Conservation (phyloP, 73 alveolate genomes). For the Durusdinium trenchii region DNA sequence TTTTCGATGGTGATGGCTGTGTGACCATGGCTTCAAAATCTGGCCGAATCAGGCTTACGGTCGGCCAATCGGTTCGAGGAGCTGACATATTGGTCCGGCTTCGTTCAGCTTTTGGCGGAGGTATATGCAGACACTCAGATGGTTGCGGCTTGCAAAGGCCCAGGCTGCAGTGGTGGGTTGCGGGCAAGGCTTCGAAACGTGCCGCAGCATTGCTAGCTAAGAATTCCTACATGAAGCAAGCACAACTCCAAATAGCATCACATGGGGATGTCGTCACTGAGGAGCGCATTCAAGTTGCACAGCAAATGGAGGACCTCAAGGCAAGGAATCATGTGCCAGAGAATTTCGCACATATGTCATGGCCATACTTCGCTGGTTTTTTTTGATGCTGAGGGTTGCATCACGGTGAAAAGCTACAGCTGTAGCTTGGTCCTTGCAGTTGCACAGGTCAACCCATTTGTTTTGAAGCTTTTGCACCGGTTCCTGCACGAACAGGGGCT, state of each 20-base stretch:
- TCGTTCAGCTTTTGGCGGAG: background rate
- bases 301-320: background rate
- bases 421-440: background rate
- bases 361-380: background rate
- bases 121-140: background rate
- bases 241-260: background rate
- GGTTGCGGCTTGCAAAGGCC: background rate
- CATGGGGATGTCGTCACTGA: background rate
- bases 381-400: background rate
- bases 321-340: background rate
- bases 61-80: background rate
- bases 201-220: background rate
- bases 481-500: background rate
- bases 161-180: background rate
- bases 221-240: background rate
- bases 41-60: background rate
- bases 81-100: background rate
- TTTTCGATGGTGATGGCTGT: conserved; percentile 9
- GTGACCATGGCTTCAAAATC: background rate
- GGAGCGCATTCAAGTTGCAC: background rate
- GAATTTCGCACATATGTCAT: background rate
- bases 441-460: background rate
- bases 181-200: background rate
- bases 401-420: background rate
- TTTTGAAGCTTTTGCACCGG: background rate